phyloP scores from a whole-genome alignment of 768 basidiomycete genomes.

The Boletus rubescentipes region DNA sequence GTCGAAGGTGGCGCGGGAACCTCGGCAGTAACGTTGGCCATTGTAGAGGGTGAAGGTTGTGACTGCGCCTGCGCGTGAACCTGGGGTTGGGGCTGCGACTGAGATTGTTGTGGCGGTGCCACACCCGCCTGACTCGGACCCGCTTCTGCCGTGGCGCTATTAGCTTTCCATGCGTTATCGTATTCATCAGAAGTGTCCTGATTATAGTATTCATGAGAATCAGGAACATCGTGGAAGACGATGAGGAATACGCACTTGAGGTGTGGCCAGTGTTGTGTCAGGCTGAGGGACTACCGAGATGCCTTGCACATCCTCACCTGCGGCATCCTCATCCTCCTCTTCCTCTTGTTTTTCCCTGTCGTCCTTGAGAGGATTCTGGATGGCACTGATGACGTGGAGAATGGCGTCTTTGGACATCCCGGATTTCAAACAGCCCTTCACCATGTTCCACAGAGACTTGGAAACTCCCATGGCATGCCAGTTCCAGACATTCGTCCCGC shows the following conservation, averaged over 20 bases:
- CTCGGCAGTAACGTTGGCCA: slow-evolving; percentile 18
- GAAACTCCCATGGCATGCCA: slow-evolving; percentile 78
- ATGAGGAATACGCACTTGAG: slow-evolving; percentile 25
- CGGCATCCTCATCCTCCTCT: slow-evolving; percentile 33
- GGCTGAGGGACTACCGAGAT: slow-evolving; percentile 22
- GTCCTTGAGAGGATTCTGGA: slow-evolving; percentile 44
- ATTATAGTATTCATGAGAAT: slow-evolving; percentile 11
- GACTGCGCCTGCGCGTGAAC: slow-evolving; percentile 14
- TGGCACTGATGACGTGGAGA: slow-evolving; percentile 53
- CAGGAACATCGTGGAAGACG: not conserved
- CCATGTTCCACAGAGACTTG: slow-evolving; percentile 70
- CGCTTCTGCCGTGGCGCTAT: slow-evolving; percentile 42
- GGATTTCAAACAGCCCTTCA: slow-evolving; percentile 53
- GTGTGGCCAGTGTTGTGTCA: slow-evolving; percentile 23
- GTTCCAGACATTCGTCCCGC: slow-evolving; percentile 64
- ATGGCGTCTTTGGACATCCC: slow-evolving; percentile 65
- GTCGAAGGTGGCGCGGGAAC: slow-evolving; percentile 19
- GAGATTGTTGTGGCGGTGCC: slow-evolving; percentile 22
- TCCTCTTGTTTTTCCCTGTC: slow-evolving; percentile 37
- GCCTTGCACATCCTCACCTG: slow-evolving; percentile 31
- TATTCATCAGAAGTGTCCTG: slow-evolving; percentile 53
- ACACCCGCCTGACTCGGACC: slow-evolving; percentile 23
- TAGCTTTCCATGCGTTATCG: slow-evolving; percentile 62
- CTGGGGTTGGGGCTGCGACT: slow-evolving; percentile 22
- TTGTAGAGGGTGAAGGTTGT: slow-evolving; percentile 23